Base-by-base conservation (phyloP, 2,329 filamentous ascomycete species). In the Polytolypa hystricis region DNA sequence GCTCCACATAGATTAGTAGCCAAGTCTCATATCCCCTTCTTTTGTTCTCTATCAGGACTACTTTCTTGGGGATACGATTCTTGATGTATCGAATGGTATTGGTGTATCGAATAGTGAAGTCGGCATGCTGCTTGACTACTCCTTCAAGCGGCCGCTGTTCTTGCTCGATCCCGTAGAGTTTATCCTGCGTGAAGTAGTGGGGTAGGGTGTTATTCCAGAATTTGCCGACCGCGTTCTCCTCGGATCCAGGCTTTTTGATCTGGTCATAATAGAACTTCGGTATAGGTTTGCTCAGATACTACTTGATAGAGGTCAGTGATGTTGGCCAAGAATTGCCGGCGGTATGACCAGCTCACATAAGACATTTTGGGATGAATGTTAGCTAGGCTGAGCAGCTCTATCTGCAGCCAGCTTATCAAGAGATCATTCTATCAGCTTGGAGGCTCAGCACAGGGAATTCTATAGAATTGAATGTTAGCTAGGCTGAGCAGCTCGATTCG, bases 141-240 rank as follows among this genome's bases (percentile, higher is more conserved):
- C 12, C 35, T 17, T 17, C 11, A 17, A 38, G 35, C 11, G 35
- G 17, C n/a, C 35, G 35, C 15, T 38, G 29, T 25, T 38, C 35
- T 23, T 20, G 28, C 12, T 32, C 35, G 10, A 38, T 33, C 5
- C 35, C 28, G 29, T 21, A 38, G 17, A 25, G n/a, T 26, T 32
- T 38, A 15, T 38, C 28, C 35, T 38, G 28, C 16, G 29, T 38
- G 19, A 38, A 38, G 15, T 38, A 38, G n/a, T 32, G 28, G 10
- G 28, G 17, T 25, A 38, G 25, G 20, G 29, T 30, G 29, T 38
- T 32, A n/a, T 20, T 30, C 35, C 35, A 38, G 28, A 38, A 38
- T 16, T 33, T 21, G 19, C 33, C 29, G 11, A 15, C 29, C 14
- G 35, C 19, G 10, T 30, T 23, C n/a, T 33, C 28, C 12, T 15